Conservation (phyloP, 208 protist species). For the Naegleria fowleri region DNA sequence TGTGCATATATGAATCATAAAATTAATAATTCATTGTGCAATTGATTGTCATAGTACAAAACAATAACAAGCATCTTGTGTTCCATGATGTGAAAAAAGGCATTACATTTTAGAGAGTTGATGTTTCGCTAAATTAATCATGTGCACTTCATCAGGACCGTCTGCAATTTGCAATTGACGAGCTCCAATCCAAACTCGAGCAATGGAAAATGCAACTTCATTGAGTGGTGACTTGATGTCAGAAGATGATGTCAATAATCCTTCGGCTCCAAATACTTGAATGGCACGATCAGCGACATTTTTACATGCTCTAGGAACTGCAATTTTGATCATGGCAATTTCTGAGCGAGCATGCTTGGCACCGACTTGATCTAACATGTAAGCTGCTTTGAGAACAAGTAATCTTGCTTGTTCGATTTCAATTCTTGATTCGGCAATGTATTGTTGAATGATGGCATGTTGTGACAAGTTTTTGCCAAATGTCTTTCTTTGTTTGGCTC, state of each 20-base stretch:
- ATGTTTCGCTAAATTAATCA: not conserved
- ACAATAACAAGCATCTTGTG: too few species aligned
- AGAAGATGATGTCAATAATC: not conserved
- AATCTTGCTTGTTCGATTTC: constrained; percentile 62
- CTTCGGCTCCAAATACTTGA: constrained; percentile 2
- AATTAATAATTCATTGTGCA: too few species aligned
- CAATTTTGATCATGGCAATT: constrained; percentile 24
- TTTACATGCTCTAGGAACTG: not conserved
- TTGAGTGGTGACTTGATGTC: not conserved
- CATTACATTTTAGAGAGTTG: not conserved
- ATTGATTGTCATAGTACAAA: too few species aligned
- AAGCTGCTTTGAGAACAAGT: constrained; percentile 30
- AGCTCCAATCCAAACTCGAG: not conserved
- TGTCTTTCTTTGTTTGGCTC: constrained; percentile 36
- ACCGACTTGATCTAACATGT: not conserved
- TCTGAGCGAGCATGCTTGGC: not conserved
- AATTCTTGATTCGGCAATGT: constrained; percentile 57
- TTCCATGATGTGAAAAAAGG: too few species aligned
- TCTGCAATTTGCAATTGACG: not conserved
- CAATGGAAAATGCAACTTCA: not conserved
- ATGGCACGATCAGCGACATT: constrained; percentile 2
- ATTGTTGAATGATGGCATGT: constrained; percentile 44
- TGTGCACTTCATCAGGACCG: constrained; percentile 14
- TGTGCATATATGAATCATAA: too few species aligned
- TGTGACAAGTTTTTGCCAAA: constrained; percentile 52